Conservation (phyloP, 1,284 basidiomycete genomes). For the Anthracocystis setariae region DNA sequence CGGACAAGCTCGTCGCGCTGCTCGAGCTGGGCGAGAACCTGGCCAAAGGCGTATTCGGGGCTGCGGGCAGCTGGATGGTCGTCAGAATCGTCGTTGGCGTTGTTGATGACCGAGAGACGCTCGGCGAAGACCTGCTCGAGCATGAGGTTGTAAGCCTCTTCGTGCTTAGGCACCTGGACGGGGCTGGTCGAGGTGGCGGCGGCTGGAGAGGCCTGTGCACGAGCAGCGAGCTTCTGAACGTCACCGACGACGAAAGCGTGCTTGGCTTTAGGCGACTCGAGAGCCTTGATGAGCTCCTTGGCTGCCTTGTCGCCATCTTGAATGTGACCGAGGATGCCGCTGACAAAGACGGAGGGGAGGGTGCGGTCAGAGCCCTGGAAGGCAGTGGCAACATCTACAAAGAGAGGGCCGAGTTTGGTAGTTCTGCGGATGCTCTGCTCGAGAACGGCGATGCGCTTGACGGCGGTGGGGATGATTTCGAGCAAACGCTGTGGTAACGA, state of each 20-base stretch:
- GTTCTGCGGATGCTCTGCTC: slow-evolving; percentile 81
- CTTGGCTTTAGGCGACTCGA: slow-evolving; percentile 38
- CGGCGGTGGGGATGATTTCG: slow-evolving; percentile 75
- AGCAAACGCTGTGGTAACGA: slow-evolving; percentile 77
- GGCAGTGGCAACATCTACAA: slow-evolving; percentile 81
- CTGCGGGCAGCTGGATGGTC: slow-evolving; percentile 74
- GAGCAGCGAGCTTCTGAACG: slow-evolving; percentile 66
- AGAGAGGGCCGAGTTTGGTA: slow-evolving; percentile 88
- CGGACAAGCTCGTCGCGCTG: slow-evolving; percentile 57
- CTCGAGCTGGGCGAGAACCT: slow-evolving; percentile 80
- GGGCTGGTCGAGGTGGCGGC: slow-evolving; percentile 24
- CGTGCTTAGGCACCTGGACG: slow-evolving; percentile 78
- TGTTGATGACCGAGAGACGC: slow-evolving; percentile 85
- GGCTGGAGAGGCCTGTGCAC: slow-evolving; percentile 55
- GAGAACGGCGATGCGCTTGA: slow-evolving; percentile 81
- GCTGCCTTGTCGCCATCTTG: slow-evolving; percentile 52
- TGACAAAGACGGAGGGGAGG: slow-evolving; percentile 52
- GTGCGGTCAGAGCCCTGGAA: slow-evolving; percentile 74
- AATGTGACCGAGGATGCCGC: slow-evolving; percentile 56
- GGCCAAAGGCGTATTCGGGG: slow-evolving; percentile 92
- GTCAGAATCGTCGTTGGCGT: slow-evolving; percentile 51
- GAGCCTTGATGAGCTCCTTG: slow-evolving; percentile 46
- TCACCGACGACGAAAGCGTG: slow-evolving; percentile 67
- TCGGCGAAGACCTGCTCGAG: slow-evolving; percentile 83
- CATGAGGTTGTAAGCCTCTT: slow-evolving; percentile 89